Base-by-base conservation (phyloP, 208 protist genomes). In the Leishmania martiniquensis region DNA sequence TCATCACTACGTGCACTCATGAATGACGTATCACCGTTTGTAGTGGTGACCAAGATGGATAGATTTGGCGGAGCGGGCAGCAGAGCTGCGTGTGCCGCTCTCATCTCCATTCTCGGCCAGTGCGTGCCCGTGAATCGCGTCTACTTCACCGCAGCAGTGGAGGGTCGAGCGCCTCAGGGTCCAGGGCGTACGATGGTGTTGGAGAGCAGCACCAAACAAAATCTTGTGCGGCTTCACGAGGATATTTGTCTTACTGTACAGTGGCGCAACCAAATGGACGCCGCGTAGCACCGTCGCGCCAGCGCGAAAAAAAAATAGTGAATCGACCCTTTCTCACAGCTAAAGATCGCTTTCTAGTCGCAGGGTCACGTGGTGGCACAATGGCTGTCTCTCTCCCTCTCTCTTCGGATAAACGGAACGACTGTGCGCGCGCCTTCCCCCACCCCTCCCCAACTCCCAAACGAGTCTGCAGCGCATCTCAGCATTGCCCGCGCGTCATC, bases 1-100 rank as follows among this genome's bases (percentile, higher is more conserved):
- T 87, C 77, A 29, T 75, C 72, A 0, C 68, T 96, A 32, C 88
- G 90, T 2, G 71, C 82, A 9, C 79, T 93, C n/a, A 77, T 93
- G 66, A 76, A 90, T 52, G 90, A 94, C 79, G 75, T 76, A 10
- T 79, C 87, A 6, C 89, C 89, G 0, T 96, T 93, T 86, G 82
- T 96, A 37, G 86, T 94, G 10, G 80, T 96, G 15, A 90, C 85
- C 6, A 93, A 95, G 75, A 96, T 96, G 93, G 93, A 96, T 84
- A 82, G 88, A 63, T 82, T 96, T 66, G 91, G 93, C 60, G 93
- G 93, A 0, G 82, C 81, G 44, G 88, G 84, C 72, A 88, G 86
- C 68, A 55, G 69, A 6, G 65, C 72, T 1, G 85, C 91, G 29
- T 74, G 85, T 25, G 69, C 83, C 5, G 80, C 85, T 1, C 78